A percentile compares a stretch with the other conserved stretches of the same genome.
These are phyloP conservation scores for Rhododendron williamsianum DNA, from an alignment of 148 eudicot species.

Conservation along the genomic window DNA sequence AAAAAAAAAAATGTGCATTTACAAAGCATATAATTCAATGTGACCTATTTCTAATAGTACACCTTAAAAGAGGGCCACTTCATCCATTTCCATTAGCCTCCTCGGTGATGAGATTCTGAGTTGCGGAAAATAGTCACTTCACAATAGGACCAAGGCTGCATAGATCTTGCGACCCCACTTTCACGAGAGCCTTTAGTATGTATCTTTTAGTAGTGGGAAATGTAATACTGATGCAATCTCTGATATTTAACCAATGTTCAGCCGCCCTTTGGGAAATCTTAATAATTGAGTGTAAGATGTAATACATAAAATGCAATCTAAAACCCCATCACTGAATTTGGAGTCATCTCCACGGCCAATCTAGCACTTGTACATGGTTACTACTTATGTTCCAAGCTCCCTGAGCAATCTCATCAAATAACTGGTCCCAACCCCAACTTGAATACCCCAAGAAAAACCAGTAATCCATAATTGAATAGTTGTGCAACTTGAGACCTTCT, in stretches of 20 bases:
- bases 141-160: not conserved
- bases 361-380: conserved; percentile 26
- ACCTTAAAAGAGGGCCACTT: not conserved
- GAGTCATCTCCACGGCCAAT: conserved; percentile 52
- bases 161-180: not conserved
- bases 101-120: not conserved
- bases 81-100: not conserved
- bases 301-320: not conserved
- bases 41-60: not conserved
- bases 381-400: conserved; percentile 58
- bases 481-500: conserved; percentile 40
- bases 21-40: not conserved
- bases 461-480: conserved; percentile 36
- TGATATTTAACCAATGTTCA: not conserved
- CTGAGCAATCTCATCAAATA: conserved; percentile 58
- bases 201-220: not conserved
- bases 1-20: no score
- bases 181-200: not conserved
- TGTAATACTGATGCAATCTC: not conserved
- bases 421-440: conserved; percentile 75
- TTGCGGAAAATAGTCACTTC: not conserved
- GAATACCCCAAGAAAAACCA: conserved; percentile 89
- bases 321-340: not conserved
- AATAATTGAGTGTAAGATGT: not conserved
- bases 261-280: conserved; percentile 8